These are phyloP conservation scores for Spathaspora gorwiae DNA, from an alignment of 805 yeast species.

Conservation along the genomic window DNA sequence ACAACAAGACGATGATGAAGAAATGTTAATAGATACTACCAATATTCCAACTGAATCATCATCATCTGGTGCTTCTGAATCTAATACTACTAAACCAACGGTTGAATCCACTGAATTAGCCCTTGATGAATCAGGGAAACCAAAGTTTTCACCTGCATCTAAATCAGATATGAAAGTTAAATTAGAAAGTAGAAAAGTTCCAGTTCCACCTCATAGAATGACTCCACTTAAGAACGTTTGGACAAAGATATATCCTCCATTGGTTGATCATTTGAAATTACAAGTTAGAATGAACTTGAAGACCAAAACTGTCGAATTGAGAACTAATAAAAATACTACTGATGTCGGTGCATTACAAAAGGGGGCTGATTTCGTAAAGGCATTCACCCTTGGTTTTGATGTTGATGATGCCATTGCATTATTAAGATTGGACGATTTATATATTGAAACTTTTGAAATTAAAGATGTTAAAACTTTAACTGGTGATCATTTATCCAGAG, in stretches of 20 bases:
- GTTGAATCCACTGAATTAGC: conserved; percentile 38
- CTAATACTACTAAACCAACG: conserved; percentile 12
- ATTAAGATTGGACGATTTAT: conserved; percentile 88
- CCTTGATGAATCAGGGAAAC: conserved; percentile 85
- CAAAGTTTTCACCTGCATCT: conserved; percentile 73
- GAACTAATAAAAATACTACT: conserved; percentile 75
- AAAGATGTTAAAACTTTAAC: conserved; percentile 93
- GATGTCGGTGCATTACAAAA: conserved; percentile 95
- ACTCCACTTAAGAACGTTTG: conserved; percentile 85
- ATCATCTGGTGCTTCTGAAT: conserved; percentile 11
- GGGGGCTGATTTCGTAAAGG: conserved; percentile 95
- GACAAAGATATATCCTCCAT: conserved; percentile 92
- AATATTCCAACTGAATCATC: conserved; percentile 27
- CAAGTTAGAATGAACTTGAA: conserved; percentile 94
- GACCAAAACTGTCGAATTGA: conserved; percentile 82
- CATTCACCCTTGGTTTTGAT: conserved; percentile 94
- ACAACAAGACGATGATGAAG: conserved; percentile 34
- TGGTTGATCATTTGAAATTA: conserved; percentile 89
- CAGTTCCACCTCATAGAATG: conserved; percentile 97
- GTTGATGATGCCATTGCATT: conserved; percentile 95
- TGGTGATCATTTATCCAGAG: conserved; percentile 97
- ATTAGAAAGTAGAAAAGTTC: conserved; percentile 80
- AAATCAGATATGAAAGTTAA: conserved; percentile 63
- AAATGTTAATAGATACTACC: conserved; percentile 44
- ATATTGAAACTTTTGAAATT: conserved; percentile 94